Evolutionary conservation across 176 grass and related monocot genomes (phyloP), one percentile per base, ranked within the genome.

Genomic region (Musa beccarii): DNA sequence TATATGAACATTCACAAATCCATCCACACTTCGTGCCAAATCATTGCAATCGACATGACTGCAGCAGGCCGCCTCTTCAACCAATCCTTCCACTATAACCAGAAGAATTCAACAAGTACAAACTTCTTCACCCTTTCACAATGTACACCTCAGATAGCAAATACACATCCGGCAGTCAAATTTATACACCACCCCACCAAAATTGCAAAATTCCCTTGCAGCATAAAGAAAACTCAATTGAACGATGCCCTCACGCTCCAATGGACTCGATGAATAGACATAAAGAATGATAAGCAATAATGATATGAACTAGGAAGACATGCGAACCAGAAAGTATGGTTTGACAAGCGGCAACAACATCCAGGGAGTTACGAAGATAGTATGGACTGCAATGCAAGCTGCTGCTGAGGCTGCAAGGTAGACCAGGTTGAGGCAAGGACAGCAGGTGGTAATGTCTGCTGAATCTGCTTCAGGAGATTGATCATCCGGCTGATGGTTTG

Each of bases 351-450:
- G 76, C 72, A 53, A 15, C 49, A 59, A 52, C 34, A 5, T 43
- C 34, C 24, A 52, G 73, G 19, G 71, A 76, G 71, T 84, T 82
- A 95, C 49, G 88, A 77, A 29, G 91, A 89, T 23, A 99, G 80
- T 21, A 95, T 83, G 23, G 91, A 92, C 84, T 95, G 96, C 61
- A 99, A 81, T 78, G 91, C 63, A 69, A 85, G 86, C 79, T 91
- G 83, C 67, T 95, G 96, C 76, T 95, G 91, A 16, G 88, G 96
- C 86, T 94, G 91, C 79, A 99, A 87, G 34, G 69, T 89, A 14
- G 90, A 95, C 86, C 90, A 99, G 19, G 86, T 81, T 1, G 89
- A 86, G 7, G 88, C 92, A 52, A 96, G 79, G 66, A 96, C 80
- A 81, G 92, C 79, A 2, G 96, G 89, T 52, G 96, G 96, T 61